Conservation (phyloP, 2,329 filamentous ascomycete genomes). For the Talaromyces sp. region DNA sequence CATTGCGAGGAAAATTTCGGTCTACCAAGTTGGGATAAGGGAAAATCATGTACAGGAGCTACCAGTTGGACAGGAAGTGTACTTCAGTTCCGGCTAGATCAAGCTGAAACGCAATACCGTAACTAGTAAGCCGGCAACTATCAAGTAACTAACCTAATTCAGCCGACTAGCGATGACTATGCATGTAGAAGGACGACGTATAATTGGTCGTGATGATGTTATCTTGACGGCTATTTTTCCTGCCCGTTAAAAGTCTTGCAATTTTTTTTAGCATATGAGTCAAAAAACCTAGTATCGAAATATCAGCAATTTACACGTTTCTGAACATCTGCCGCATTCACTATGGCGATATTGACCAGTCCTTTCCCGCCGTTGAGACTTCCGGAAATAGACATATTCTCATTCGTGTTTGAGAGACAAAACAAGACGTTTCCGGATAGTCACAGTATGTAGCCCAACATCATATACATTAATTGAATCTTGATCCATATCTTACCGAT, state of each 20-base stretch:
- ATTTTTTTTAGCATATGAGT: not conserved
- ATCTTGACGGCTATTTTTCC: not conserved
- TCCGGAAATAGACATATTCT: not conserved
- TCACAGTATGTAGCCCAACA: not conserved
- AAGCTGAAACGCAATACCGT: not conserved
- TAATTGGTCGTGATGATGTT: not conserved
- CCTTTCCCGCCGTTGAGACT: not conserved
- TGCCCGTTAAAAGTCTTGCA: not conserved
- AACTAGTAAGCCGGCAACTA: not conserved
- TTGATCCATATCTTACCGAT: not conserved
- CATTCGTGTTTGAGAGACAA: not conserved
- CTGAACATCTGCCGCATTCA: not conserved
- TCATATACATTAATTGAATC: not conserved
- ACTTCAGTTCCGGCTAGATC: not conserved
- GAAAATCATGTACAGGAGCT: not conserved
- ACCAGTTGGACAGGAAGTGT: no score
- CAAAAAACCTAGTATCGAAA: not conserved
- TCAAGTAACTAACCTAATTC: not conserved
- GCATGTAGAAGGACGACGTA: not conserved
- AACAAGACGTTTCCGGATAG: not conserved
- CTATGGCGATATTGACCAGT: not conserved
- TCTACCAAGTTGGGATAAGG: not conserved
- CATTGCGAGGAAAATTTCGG: not conserved
- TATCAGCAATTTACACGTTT: no score
- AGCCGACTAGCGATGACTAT: not conserved